Conservation (phyloP, 352 stramenopile species). For the Globisporangium perplexum region DNA sequence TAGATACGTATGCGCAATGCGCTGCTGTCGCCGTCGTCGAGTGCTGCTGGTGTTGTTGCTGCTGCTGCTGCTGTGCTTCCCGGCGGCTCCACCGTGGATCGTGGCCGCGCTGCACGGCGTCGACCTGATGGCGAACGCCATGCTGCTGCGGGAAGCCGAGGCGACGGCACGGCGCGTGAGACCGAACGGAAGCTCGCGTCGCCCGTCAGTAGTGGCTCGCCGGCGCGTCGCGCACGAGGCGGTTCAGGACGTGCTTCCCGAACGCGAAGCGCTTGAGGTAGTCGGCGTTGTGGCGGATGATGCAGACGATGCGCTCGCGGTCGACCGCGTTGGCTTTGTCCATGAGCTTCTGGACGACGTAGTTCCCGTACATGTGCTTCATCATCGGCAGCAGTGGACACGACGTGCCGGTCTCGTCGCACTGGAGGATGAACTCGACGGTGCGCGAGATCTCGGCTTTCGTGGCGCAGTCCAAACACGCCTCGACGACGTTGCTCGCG, state of each 20-base stretch:
- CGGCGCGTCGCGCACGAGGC: slow-evolving; percentile 45
- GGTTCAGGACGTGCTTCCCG: slow-evolving; percentile 90
- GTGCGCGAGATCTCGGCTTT: slow-evolving; percentile 77
- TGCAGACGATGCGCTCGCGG: slow-evolving; percentile 84
- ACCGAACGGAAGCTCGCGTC: background rate
- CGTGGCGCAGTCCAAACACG: slow-evolving; percentile 87
- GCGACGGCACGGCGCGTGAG: no score
- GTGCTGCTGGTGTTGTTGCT: no score
- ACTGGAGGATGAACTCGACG: slow-evolving; percentile 73
- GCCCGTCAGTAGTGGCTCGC: slow-evolving; percentile 14
- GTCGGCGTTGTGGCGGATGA: slow-evolving; percentile 87
- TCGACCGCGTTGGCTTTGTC: slow-evolving; percentile 86
- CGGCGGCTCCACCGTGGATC: background rate
- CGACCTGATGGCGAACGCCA: slow-evolving; percentile 1
- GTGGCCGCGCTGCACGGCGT: slow-evolving; percentile 1
- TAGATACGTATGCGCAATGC: slow-evolving; percentile 1
- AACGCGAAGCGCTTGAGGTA: slow-evolving; percentile 92
- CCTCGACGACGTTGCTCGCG: slow-evolving; percentile 95
- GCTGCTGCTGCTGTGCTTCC: background rate
- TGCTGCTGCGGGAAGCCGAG: background rate
- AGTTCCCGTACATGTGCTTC: slow-evolving; percentile 96
- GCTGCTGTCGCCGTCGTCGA: background rate
- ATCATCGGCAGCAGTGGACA: slow-evolving; percentile 91
- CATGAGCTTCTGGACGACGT: slow-evolving; percentile 95
- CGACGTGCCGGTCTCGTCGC: slow-evolving; percentile 59